Evolutionary conservation across 129 eudicot genomes (phyloP), one percentile per base, ranked within the genome.

Genomic region (Lactuca sativa): DNA sequence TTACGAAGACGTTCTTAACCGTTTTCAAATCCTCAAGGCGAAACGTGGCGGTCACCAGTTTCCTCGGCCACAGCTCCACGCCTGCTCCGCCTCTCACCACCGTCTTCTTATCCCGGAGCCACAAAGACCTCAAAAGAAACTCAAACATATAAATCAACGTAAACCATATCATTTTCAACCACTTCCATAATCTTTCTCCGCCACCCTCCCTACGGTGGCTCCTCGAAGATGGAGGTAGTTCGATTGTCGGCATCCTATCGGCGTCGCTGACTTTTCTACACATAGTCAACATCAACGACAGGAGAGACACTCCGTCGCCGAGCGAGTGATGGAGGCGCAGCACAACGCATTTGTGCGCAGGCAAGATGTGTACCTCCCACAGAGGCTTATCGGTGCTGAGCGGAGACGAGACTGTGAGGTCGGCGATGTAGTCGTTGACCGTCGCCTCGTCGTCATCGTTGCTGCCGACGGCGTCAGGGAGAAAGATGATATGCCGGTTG

Each of bases 51-150:
- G 96, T 86, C 4, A 63, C 98, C 77, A 92, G 16, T 32, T 73
- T 81, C 87, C 97, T 72, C 33, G 96, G 97, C 96, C 97, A 88
- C 30, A 88, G 80, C 90, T 92, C 98, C 78, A 92, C 96, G 41
- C 98, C 96, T 15, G 77, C 84, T 32, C 95, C 96, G 37, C 98
- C 96, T 62, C 86, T 81, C 56, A 92, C 55, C 64, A 48, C 84
- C 49, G 82, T 92, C 56, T 53, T 72, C 73, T 71, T 60, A 64
- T 92, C 98, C 57, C 74, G 85, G 59, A 77, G 60, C 90, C 90
- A 88, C 77, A 86, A 41, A 16, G 66, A 52, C 82, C 88, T 89
- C 88, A 84, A 7, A 11, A 32, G 25, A 64, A 92, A 73, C 85
- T 81, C 86, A 59, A 83, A 0, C 64, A 74, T 68, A 73, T 73